Base-by-base conservation (phyloP, 345 rosid species). In the Anacardium occidentale region DNA sequence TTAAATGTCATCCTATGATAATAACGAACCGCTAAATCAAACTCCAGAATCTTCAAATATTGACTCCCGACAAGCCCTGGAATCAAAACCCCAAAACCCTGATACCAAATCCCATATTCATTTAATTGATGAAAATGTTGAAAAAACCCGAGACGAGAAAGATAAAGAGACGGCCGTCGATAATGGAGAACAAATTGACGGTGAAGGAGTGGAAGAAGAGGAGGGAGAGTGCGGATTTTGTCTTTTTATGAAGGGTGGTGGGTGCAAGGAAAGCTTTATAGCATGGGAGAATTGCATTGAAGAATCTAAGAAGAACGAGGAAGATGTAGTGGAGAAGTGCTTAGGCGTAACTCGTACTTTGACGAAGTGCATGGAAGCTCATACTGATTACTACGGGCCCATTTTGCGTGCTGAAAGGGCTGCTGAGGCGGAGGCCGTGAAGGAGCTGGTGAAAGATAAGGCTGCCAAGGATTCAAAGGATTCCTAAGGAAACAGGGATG, bases 161-260 rank as follows among this genome's bases (percentile, higher is more conserved):
- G 3, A 1, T 29, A 29, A 40, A 58, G 80, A 71, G 21, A 74
- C 72, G 58, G 66, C 54, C 81, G 68, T 68, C 21, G 61, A 42
- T 64, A 61, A 64, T 52, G 77, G 50, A 32, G 73, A 64, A 26
- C 66, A 68, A 56, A 79, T 50, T 64, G 81, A 73, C 58, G 78
- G 66, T 17, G 69, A 52, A 26, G 75, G 44, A 17, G 81, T 44
- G 11, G 91, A 72, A 0, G 89, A 73, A 3, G 93, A 86, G 56
- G 92, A 85, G 74, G 93, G 87, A 61, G 96, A 90, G 76, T 92
- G 98, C 53, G 93, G 93, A 74, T 92, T 92, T 54, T 92, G 97
- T 76, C 60, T 92, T 86, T 94, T 81, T 77, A 94, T 94, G 97
- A 94, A 92, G 73, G 98, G 83, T 18, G 98, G 98, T 14, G 95